Evolutionary conservation across 495 filamentous ascomycete species (phyloP).

Genomic region (Podospora australis): DNA sequence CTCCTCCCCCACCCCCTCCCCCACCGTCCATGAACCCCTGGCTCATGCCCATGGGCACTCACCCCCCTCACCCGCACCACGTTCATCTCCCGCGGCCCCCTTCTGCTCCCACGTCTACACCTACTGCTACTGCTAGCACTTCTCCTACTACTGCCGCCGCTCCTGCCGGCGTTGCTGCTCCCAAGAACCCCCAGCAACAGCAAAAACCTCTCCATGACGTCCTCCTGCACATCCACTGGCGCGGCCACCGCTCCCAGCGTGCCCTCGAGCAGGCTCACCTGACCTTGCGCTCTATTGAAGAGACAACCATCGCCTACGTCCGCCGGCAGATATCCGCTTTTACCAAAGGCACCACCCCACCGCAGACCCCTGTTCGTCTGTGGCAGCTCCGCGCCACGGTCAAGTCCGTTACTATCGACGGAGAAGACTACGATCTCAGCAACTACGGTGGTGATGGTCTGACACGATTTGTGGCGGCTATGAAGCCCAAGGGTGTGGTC

Average conservation of each 20-base stretch:
- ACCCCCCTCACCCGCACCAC: not conserved
- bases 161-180: not conserved
- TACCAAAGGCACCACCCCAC: constrained; percentile 1
- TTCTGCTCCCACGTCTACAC: not conserved
- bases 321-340: not conserved
- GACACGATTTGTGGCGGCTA: constrained; percentile 5
- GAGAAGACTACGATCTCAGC: constrained; percentile 29
- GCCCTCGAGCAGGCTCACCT: constrained; percentile 18
- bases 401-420: constrained; percentile 14
- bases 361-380: not conserved
- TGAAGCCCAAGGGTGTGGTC: constrained; percentile 14
- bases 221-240: constrained; percentile 27
- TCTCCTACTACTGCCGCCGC: not conserved
- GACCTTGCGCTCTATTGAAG: constrained; percentile 17
- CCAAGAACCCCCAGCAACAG: not conserved
- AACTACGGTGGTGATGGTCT: constrained; percentile 25
- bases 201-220: constrained; percentile 5
- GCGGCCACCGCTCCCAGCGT: constrained; percentile 24
- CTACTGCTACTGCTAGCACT: not conserved
- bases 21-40: not conserved
- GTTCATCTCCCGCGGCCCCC: not conserved
- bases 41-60: too few species aligned
- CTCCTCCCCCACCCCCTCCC: not conserved
- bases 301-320: constrained; percentile 16
- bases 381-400: constrained; percentile 19